A percentile compares a stretch with the other conserved stretches of the same genome.
phyloP scores from a whole-genome alignment of 2,329 filamentous ascomycete species.

The Aspergillus sp. region DNA sequence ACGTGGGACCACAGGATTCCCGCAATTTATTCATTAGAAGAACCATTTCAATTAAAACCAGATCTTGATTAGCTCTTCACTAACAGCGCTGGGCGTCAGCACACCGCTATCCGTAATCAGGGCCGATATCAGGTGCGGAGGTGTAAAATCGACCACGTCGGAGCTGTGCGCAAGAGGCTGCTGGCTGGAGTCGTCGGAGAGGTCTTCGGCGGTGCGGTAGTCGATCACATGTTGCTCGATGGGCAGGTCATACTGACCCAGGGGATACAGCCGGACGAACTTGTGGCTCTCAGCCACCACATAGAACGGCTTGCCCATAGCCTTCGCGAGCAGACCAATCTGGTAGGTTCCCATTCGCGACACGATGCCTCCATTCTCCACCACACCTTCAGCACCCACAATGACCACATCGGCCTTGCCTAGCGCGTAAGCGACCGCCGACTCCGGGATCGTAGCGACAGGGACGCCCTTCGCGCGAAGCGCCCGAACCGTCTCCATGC shows the following conservation, averaged over 20 bases:
- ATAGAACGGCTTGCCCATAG: slow-evolving; percentile 74
- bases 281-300: slow-evolving; percentile 96
- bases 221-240: slow-evolving; percentile 75
- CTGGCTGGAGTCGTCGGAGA: slow-evolving; percentile 47
- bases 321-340: slow-evolving; percentile 76
- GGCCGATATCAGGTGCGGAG: slow-evolving; percentile 61
- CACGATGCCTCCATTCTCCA: slow-evolving; percentile 91
- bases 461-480: slow-evolving; percentile 73
- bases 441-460: slow-evolving; percentile 75
- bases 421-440: slow-evolving; percentile 76
- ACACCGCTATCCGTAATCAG: slow-evolving; percentile 65
- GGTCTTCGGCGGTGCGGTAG: slow-evolving; percentile 60
- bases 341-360: slow-evolving; percentile 83
- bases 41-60: slow-evolving; percentile 10
- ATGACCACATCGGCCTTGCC: slow-evolving; percentile 68
- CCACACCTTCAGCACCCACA: slow-evolving; percentile 75
- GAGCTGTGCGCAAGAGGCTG: slow-evolving; percentile 27
- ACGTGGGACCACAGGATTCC: not conserved
- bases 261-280: slow-evolving; percentile 82
- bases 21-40: not conserved
- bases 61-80: slow-evolving; percentile 66
- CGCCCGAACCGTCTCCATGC: slow-evolving; percentile 65
- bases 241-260: slow-evolving; percentile 76
- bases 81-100: slow-evolving; percentile 62
- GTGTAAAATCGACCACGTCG: slow-evolving; percentile 50